Conservation (phyloP, 345 rosid species). For the Eutrema heterophyllum region DNA sequence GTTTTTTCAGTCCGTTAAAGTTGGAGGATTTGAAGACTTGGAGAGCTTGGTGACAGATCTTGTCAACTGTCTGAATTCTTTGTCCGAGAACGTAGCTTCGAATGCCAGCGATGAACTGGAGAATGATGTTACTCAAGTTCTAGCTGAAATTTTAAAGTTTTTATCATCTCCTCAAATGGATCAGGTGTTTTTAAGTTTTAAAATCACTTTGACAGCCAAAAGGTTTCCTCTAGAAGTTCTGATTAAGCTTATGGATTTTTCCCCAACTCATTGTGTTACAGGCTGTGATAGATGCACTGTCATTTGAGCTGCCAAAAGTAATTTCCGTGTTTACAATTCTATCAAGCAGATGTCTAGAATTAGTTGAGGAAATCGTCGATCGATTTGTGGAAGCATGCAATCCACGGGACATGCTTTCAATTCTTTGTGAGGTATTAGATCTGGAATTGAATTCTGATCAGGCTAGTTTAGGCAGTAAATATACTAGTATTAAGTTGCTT, state of each 20-base stretch:
- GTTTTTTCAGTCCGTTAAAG: slow-evolving; percentile 36
- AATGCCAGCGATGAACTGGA: slow-evolving; percentile 32
- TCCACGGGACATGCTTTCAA: slow-evolving; percentile 81
- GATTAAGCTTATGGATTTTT: background rate
- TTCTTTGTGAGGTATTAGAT: slow-evolving; percentile 72
- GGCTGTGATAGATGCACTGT: slow-evolving; percentile 60
- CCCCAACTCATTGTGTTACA: slow-evolving; percentile 26
- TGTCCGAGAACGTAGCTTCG: slow-evolving; percentile 32
- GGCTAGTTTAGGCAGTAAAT: slow-evolving; percentile 3
- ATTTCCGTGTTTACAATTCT: slow-evolving; percentile 53
- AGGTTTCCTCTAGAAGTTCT: background rate
- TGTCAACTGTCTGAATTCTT: slow-evolving; percentile 42
- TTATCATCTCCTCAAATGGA: slow-evolving; percentile 45
- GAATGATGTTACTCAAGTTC: slow-evolving; percentile 38
- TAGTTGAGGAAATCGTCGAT: slow-evolving; percentile 46
- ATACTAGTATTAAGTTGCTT: background rate
- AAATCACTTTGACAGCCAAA: background rate
- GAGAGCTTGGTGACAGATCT: slow-evolving; percentile 45
- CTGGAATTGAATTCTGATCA: background rate
- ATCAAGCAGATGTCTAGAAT: slow-evolving; percentile 45
- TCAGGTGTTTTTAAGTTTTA: slow-evolving; percentile 40
- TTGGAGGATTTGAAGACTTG: slow-evolving; percentile 37
- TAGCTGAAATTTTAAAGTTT: slow-evolving; percentile 34
- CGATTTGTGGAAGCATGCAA: slow-evolving; percentile 47
- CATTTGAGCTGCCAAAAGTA: slow-evolving; percentile 70